These are phyloP conservation scores for Colletotrichum horii DNA, from an alignment of 2,329 filamentous ascomycete genomes.

Conservation along the genomic window DNA sequence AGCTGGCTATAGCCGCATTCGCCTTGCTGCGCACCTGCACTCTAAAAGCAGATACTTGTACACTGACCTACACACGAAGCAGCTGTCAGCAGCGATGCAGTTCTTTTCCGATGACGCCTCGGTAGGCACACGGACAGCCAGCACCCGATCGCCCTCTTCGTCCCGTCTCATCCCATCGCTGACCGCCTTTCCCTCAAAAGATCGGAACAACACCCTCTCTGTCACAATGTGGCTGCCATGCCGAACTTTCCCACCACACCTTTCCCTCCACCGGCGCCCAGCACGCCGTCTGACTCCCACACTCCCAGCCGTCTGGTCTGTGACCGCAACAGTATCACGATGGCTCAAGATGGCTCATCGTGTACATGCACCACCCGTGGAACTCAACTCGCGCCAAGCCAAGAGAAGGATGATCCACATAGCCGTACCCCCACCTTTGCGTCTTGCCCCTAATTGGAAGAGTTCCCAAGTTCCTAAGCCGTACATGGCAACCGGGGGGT, in stretches of 20 bases:
- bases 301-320: not conserved
- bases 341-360: constrained; percentile 5
- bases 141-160: not conserved
- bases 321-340: not conserved
- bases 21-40: not conserved
- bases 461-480: not conserved
- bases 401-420: constrained; percentile 8
- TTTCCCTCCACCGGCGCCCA: not conserved
- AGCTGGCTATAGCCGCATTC: not conserved
- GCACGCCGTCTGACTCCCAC: not conserved
- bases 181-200: constrained; percentile 8
- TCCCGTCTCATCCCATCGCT: not conserved
- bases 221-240: not conserved
- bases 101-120: not conserved
- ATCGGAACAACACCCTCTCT: not conserved
- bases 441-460: not conserved
- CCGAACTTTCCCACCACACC: not conserved
- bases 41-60: not conserved
- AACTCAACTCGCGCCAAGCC: not conserved
- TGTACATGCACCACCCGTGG: not conserved
- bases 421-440: constrained; percentile 4
- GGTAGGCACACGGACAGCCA: not conserved
- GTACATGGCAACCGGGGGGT: not conserved
- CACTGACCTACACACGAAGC: not conserved
- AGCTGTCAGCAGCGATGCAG: not conserved